Evolutionary conservation across 257 asterid species (phyloP).

Genomic region (Solanum chilense): DNA sequence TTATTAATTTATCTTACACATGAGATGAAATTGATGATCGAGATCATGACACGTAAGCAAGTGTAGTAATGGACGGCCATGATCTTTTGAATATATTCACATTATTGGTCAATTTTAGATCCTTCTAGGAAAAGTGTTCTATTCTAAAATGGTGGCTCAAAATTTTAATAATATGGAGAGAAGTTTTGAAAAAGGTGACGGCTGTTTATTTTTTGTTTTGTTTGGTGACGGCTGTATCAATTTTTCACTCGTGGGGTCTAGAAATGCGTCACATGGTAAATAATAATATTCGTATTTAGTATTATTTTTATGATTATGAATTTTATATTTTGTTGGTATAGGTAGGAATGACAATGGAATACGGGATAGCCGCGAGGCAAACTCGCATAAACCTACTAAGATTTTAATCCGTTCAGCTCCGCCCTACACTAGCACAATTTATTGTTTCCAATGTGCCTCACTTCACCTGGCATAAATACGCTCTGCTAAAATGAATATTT

Average conservation of each 20-base stretch:
- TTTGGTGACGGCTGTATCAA: slow-evolving; percentile 13
- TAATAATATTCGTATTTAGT: not conserved
- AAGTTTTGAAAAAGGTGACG: not conserved
- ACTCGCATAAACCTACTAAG: not conserved
- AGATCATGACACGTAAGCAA: not conserved
- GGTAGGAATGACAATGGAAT: no score
- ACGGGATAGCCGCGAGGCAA: rapidly evolving
- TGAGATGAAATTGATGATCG: not conserved
- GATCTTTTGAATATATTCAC: not conserved
- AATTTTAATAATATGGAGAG: not conserved
- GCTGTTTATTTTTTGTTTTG: not conserved
- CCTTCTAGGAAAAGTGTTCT: not conserved
- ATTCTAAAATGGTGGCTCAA: not conserved
- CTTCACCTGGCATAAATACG: rapidly evolving
- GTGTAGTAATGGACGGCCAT: not conserved
- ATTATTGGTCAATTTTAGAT: not conserved
- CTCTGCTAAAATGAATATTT: not conserved
- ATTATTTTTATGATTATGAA: not conserved
- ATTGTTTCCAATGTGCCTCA: rapidly evolving
- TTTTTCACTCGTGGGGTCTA: not conserved
- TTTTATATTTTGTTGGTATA: no score
- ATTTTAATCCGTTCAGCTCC: rapidly evolving
- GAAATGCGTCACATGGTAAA: not conserved
- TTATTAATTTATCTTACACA: not conserved
- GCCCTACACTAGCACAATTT: rapidly evolving